Percentiles rank a stretch among this genome's conserved stretches.
phyloP scores from a whole-genome alignment of 768 basidiomycete species.

The Kwoniella mangroviensis region DNA sequence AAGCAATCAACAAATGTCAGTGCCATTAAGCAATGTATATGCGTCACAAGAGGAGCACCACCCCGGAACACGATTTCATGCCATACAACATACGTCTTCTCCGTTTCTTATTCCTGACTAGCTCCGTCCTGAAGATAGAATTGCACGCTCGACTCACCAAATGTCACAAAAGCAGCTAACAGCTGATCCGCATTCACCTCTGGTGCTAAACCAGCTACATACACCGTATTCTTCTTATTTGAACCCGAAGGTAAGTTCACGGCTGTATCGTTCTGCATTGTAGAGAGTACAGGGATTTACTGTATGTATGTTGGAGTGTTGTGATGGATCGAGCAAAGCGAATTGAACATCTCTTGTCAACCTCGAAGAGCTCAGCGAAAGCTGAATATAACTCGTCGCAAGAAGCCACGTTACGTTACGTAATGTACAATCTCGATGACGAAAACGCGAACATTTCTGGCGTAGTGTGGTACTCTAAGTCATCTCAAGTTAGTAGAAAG shows the following conservation, averaged over 20 bases:
- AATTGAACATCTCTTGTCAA: no score
- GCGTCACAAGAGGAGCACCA: no score
- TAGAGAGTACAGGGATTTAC: neutral
- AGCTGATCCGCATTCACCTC: slow-evolving; percentile 79
- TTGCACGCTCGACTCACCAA: slow-evolving; percentile 65
- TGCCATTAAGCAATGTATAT: no score
- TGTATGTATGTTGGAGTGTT: neutral
- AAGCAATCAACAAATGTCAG: no score
- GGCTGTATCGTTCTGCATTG: slow-evolving; percentile 22
- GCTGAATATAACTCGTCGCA: no score
- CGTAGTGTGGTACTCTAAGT: no score
- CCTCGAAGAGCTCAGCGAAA: no score
- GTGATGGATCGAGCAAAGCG: no score
- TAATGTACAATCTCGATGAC: neutral
- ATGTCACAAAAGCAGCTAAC: slow-evolving; percentile 80
- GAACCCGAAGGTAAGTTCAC: slow-evolving; percentile 20
- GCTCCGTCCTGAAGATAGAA: neutral
- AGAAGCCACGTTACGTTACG: neutral
- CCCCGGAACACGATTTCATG: no score
- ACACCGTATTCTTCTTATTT: slow-evolving; percentile 55
- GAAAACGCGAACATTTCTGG: neutral
- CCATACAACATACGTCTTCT: no score
- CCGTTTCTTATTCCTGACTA: no score
- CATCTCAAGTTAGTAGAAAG: no score
- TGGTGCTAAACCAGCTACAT: slow-evolving; percentile 73